phyloP scores from a whole-genome alignment of 2,329 filamentous ascomycete species.

The Colletotrichum cuscutae region DNA sequence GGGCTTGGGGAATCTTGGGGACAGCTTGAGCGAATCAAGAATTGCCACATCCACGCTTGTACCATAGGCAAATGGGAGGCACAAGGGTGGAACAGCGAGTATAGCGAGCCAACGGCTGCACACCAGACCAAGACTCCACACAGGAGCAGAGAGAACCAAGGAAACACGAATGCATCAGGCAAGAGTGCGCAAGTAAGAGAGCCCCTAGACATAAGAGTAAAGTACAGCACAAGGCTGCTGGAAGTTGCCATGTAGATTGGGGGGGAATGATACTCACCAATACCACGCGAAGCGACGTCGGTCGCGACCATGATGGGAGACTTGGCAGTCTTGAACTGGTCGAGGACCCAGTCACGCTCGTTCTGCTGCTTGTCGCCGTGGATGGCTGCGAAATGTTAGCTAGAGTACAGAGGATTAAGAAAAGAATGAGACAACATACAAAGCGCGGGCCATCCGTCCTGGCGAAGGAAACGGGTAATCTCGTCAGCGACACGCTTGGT shows the following conservation, averaged over 20 bases:
- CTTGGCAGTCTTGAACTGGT: slow-evolving; percentile 99
- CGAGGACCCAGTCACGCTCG: slow-evolving; percentile 98
- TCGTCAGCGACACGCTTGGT: slow-evolving; percentile 97
- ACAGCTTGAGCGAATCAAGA: slow-evolving; percentile 82
- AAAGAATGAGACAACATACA: slow-evolving; percentile 67
- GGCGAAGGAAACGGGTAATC: slow-evolving; percentile 95
- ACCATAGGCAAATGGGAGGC: slow-evolving; percentile 68
- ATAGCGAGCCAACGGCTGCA: slow-evolving; percentile 74
- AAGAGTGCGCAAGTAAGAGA: slow-evolving; percentile 89
- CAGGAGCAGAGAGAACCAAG: slow-evolving; percentile 76
- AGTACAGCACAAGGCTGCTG: slow-evolving; percentile 77
- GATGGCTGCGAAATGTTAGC: slow-evolving; percentile 74
- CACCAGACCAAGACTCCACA: slow-evolving; percentile 88
- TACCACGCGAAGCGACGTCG: slow-evolving; percentile 99
- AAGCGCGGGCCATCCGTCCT: slow-evolving; percentile 97
- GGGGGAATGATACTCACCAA: slow-evolving; percentile 87
- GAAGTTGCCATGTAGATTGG: slow-evolving; percentile 61
- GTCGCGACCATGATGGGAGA: slow-evolving; percentile 99
- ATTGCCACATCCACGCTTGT: slow-evolving; percentile 83
- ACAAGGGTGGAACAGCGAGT: slow-evolving; percentile 82
- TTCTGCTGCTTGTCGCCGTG: slow-evolving; percentile 99
- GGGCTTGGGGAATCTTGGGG: slow-evolving; percentile 66
- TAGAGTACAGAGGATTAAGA: background rate
- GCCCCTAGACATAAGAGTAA: slow-evolving; percentile 92
- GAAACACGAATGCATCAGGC: slow-evolving; percentile 88